These are phyloP conservation scores for Opeltia flavorubescens DNA, from an alignment of 495 filamentous ascomycete genomes.

Conservation along the genomic window DNA sequence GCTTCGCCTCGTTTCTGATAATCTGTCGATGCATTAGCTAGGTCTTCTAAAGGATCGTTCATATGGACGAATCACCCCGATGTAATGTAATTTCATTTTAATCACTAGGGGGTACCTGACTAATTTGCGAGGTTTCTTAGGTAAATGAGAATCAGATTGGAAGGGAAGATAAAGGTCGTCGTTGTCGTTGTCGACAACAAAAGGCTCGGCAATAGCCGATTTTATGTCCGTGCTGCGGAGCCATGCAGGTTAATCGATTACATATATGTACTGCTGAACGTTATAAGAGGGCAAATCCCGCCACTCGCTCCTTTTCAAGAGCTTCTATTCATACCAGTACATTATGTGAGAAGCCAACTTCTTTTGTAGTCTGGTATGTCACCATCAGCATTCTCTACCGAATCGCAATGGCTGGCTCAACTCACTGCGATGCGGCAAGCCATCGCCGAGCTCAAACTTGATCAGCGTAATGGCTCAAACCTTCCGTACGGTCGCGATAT, in stretches of 20 bases:
- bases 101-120: background rate
- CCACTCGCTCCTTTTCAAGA: background rate
- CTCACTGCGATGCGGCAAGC: slow-evolving; percentile 58
- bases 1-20: slow-evolving; percentile 65
- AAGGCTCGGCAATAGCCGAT: background rate
- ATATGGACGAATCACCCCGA: slow-evolving; percentile 49
- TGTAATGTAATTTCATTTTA: slow-evolving; percentile 88
- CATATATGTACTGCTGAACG: no score
- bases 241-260: no score
- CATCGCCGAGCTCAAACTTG: slow-evolving; percentile 52
- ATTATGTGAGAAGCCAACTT: background rate
- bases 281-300: background rate
- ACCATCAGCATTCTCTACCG: slow-evolving; percentile 18
- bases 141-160: background rate
- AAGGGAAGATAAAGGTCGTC: slow-evolving; percentile 4
- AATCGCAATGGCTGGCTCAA: slow-evolving; percentile 59
- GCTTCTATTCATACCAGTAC: no score
- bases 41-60: background rate
- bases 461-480: slow-evolving; percentile 26
- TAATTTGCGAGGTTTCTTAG: background rate
- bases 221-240: background rate
- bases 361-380: slow-evolving; percentile 6
- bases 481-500: slow-evolving; percentile 41
- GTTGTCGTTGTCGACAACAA: slow-evolving; percentile 9
- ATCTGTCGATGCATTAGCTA: slow-evolving; percentile 40